phyloP scores from a whole-genome alignment of 2,329 filamentous ascomycete genomes.

The Rhynchosporium agropyri region DNA sequence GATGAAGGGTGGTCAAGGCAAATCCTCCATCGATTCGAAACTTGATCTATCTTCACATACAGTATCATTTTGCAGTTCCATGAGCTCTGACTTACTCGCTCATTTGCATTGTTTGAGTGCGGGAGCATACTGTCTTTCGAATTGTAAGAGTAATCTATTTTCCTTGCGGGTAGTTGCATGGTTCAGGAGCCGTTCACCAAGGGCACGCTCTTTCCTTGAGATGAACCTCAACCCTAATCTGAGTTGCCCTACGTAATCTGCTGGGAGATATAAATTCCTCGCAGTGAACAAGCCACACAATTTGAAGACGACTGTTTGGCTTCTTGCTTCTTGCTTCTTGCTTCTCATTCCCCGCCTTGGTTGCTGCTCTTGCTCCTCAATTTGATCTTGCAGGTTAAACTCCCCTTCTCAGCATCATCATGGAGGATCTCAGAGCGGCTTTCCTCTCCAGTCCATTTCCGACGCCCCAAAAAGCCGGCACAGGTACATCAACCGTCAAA shows the following conservation, averaged over 20 bases:
- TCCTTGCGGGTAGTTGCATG: background rate
- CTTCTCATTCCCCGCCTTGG: background rate
- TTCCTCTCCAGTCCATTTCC: background rate
- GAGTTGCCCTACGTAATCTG: background rate
- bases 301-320: background rate
- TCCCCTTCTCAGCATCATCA: too few species aligned
- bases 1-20: background rate
- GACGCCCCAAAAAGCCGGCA: background rate
- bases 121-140: background rate
- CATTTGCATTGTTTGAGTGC: background rate
- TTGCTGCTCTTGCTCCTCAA: background rate
- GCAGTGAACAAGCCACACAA: background rate
- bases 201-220: background rate
- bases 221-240: background rate
- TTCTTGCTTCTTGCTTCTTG: background rate
- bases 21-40: background rate
- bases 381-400: background rate
- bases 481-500: background rate
- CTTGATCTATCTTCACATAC: background rate
- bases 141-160: background rate
- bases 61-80: too few species aligned
- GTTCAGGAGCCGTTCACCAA: background rate
- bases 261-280: too few species aligned
- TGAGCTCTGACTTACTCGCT: background rate
- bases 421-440: slow-evolving; percentile 3